Evolutionary conservation across 441 rosid genomes (phyloP).

Genomic region (Populus hybrid): DNA sequence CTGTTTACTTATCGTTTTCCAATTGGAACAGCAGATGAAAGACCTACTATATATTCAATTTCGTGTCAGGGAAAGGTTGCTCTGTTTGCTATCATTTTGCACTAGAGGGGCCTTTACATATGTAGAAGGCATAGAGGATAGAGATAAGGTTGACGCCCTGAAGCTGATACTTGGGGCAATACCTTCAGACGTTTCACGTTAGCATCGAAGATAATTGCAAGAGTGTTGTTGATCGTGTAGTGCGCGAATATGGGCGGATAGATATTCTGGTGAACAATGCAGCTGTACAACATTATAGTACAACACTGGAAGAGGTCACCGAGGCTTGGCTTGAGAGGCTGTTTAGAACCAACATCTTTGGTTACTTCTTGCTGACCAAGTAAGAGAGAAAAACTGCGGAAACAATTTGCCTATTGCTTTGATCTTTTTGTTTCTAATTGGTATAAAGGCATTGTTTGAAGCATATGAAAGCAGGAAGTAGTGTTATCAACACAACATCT

Average conservation of each 20-base stretch:
- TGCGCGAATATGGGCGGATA: background rate
- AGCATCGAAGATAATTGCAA: background rate
- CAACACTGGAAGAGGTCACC: no score
- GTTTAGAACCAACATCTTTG: no score
- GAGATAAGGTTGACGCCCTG: background rate
- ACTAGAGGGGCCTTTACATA: background rate
- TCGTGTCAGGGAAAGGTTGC: background rate
- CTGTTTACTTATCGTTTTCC: background rate
- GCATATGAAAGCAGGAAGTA: no score
- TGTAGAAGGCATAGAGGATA: background rate
- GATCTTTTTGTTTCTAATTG: no score
- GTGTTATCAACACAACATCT: no score
- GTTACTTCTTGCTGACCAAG: no score
- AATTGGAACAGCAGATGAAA: no score
- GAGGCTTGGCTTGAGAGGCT: no score
- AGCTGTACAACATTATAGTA: background rate
- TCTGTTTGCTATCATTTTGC: background rate
- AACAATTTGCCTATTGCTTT: no score
- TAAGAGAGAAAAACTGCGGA: no score
- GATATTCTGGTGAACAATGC: conserved; percentile 1
- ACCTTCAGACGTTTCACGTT: background rate
- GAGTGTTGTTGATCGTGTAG: background rate
- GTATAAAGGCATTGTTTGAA: no score
- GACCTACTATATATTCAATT: background rate
- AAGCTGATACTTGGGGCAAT: background rate